These are phyloP conservation scores for Exophiala aquamarina DNA, from an alignment of 2,329 filamentous ascomycete species.

Conservation along the genomic window DNA sequence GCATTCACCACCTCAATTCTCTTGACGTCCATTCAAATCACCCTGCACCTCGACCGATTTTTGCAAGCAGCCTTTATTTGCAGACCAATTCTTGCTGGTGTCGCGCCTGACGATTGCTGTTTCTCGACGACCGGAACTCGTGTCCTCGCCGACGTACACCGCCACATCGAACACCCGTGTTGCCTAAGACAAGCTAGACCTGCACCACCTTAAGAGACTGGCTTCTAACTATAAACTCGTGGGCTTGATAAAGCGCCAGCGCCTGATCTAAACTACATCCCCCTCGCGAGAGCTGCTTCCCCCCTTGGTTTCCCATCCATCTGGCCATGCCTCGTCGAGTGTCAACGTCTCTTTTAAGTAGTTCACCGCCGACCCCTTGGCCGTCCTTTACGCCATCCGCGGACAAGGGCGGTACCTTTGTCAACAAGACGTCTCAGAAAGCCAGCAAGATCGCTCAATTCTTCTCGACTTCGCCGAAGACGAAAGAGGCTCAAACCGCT, in stretches of 20 bases:
- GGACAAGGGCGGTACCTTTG: conserved; percentile 50
- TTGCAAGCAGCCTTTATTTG: conserved; percentile 1
- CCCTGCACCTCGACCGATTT: too few relatives aligned
- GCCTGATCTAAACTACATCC: background rate
- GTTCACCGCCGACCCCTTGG: conserved; percentile 49
- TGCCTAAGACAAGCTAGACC: background rate
- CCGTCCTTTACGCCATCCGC: conserved; percentile 50
- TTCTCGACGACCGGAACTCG: too few relatives aligned
- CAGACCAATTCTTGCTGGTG: too few relatives aligned
- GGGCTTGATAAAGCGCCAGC: conserved; percentile 5
- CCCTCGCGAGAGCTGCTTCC: background rate
- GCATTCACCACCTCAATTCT: too few relatives aligned
- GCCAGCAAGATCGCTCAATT: conserved; percentile 77
- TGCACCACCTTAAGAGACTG: too few relatives aligned
- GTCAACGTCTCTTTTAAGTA: conserved; percentile 59
- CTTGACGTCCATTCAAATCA: too few relatives aligned
- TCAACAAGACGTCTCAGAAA: conserved; percentile 56
- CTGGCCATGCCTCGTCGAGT: conserved; percentile 62
- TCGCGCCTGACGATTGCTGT: too few relatives aligned
- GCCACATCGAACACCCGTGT: conserved; percentile 14
- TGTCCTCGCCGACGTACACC: conserved; percentile 18
- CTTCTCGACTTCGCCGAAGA: conserved; percentile 78
- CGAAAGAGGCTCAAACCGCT: conserved; percentile 57
- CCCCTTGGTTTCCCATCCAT: conserved; percentile 3
- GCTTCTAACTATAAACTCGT: background rate